Evolutionary conservation across 108 stramenopile species (phyloP).

Genomic region (Nitzschia sp.): DNA sequence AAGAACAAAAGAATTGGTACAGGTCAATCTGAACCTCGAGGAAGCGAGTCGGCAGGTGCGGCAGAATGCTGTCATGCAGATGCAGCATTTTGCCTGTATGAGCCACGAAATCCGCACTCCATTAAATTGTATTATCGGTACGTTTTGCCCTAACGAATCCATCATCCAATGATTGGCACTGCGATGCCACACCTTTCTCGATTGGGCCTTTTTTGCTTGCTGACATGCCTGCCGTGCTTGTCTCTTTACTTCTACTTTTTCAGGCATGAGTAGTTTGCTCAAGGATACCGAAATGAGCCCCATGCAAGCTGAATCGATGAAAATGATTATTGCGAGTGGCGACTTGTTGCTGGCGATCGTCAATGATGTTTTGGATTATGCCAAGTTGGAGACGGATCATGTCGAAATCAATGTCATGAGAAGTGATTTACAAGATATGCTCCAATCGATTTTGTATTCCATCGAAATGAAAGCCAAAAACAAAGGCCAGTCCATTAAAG

Average conservation of each 20-base stretch:
- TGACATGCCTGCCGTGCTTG: no score
- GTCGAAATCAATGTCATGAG: constrained; percentile 19
- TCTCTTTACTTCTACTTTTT: not conserved
- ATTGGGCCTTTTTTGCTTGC: no score
- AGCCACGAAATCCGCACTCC: constrained; percentile 38
- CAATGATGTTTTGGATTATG: constrained; percentile 35
- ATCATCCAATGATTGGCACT: not conserved
- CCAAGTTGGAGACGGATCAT: constrained; percentile 28
- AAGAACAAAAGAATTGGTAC: constrained; percentile 27
- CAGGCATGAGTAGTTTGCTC: constrained; percentile 18
- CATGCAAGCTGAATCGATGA: constrained; percentile 21
- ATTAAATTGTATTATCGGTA: constrained; percentile 34
- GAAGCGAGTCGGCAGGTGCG: constrained; percentile 19
- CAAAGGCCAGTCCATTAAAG: constrained; percentile 8
- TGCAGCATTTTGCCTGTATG: constrained; percentile 40
- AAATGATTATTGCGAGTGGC: constrained; percentile 23
- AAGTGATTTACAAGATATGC: constrained; percentile 12
- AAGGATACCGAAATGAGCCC: constrained; percentile 11
- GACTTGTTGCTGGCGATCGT: constrained; percentile 26
- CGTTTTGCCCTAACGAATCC: not conserved
- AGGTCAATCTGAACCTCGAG: constrained; percentile 23
- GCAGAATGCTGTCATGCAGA: constrained; percentile 13
- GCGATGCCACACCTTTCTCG: not conserved
- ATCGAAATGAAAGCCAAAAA: constrained; percentile 29
- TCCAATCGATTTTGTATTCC: constrained; percentile 29